Conservation (phyloP, 2,329 filamentous ascomycete genomes). For the Ilyonectria robusta region DNA sequence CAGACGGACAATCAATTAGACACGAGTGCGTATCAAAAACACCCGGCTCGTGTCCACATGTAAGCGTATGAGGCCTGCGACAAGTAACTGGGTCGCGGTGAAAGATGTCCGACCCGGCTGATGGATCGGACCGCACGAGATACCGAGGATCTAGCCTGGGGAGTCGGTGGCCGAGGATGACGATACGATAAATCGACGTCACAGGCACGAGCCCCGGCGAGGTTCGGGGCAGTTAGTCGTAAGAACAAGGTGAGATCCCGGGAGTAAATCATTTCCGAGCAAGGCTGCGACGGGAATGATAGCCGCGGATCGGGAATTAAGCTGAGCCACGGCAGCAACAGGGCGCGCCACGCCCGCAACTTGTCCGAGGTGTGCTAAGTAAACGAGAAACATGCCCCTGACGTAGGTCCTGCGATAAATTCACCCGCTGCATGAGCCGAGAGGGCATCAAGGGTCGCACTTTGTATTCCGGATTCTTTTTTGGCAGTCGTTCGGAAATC, state of each 20-base stretch:
- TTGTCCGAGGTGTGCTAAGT: slow-evolving; percentile 36
- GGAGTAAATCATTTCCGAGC: slow-evolving; percentile 25
- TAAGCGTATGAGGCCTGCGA: not conserved
- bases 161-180: slow-evolving; percentile 37
- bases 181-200: slow-evolving; percentile 40
- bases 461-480: slow-evolving; percentile 2
- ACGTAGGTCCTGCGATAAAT: slow-evolving; percentile 12
- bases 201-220: slow-evolving; percentile 37
- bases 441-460: not conserved
- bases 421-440: slow-evolving; percentile 25
- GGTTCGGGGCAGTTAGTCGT: slow-evolving; percentile 9
- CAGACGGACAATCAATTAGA: not conserved
- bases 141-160: slow-evolving; percentile 44
- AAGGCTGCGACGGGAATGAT: slow-evolving; percentile 26
- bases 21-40: not conserved
- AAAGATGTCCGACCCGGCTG: slow-evolving; percentile 30
- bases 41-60: slow-evolving; percentile 6
- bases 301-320: slow-evolving; percentile 41
- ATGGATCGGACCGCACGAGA: slow-evolving; percentile 37
- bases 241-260: slow-evolving; percentile 30
- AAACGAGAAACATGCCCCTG: slow-evolving; percentile 11
- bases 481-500: slow-evolving; percentile 5
- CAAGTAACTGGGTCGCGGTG: slow-evolving; percentile 24
- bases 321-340: slow-evolving; percentile 12
- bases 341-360: slow-evolving; percentile 3